Evolutionary conservation across 176 grass and related monocot species (phyloP), one percentile per base, ranked within the genome.

Genomic region (Rhynchospora tenuis): DNA sequence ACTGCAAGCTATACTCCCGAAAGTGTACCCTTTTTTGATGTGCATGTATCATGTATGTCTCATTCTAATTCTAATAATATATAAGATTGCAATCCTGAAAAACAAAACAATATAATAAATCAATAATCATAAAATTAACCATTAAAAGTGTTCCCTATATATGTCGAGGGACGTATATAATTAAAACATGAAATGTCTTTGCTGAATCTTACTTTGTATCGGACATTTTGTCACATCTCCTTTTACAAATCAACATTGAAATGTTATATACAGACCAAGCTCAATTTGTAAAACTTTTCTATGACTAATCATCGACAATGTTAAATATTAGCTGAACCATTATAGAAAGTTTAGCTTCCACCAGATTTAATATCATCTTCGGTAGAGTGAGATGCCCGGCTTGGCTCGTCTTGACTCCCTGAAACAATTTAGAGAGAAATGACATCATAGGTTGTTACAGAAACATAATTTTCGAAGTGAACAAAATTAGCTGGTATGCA

Each of bases 301-400:
- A 81, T 60, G 54, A 63, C 61, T 66, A 65, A 68, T 82, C 12
- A 24, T 68, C 43, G 9, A 28, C 61, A 31, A 54, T 26, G 80
- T 68, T 65, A 68, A 66, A 45, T 59, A 82, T 82, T 54, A 82
- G 61, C 48, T 67, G 54, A 82, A 68, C 28, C 38, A 29, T 52
- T 82, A 82, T 65, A 82, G 7, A 9, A 65, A 64, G 7, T 82
- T 82, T 82, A 82, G 55, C 43, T 45, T 48, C 79, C 43, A 64
- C 56, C 58, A 23, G 79, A 82, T 63, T 64, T 82, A 82, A 82
- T 82, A 66, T 82, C 80, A 17, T 82, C 80, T 47, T 82, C 78
- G 0, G 58, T 43, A 28, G 80, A 64, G 44, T 48, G 80, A 65
- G 80, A 64, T 28, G 23, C 26, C 59, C 43, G 7, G 27, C 80